Conservation (phyloP, 768 basidiomycete genomes). For the Lentinula guzmanii region DNA sequence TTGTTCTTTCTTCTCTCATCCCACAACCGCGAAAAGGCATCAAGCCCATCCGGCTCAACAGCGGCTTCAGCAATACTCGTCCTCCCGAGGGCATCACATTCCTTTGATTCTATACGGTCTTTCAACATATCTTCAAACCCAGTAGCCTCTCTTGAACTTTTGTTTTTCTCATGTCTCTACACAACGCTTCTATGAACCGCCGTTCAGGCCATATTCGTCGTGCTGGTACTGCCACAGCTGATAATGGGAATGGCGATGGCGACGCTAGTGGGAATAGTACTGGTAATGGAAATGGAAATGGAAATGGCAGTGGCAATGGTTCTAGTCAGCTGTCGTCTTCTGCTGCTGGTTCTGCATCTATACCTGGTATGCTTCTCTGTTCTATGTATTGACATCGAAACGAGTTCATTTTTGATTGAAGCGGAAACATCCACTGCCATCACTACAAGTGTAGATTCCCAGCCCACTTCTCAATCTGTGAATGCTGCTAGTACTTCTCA, state of each 20-base stretch:
- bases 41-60: neutral
- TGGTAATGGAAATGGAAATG: neutral
- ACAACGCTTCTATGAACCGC: neutral
- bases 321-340: neutral
- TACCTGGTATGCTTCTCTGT: neutral
- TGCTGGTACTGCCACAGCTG: neutral
- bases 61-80: neutral
- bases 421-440: neutral
- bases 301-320: neutral
- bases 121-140: neutral
- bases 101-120: conserved; percentile 5
- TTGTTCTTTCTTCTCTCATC: neutral
- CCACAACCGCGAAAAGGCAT: neutral
- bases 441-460: neutral
- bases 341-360: neutral
- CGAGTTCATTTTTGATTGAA: neutral
- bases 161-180: neutral
- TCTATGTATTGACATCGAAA: neutral
- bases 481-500: neutral
- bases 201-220: neutral
- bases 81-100: conserved; percentile 1
- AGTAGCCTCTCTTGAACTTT: neutral
- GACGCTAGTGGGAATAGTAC: neutral
- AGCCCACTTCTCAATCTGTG: neutral
- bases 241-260: neutral